Percentiles rank a stretch among this genome's conserved stretches.
Conservation (phyloP, 441 rosid genomes). For the Mallotus japonicus region DNA sequence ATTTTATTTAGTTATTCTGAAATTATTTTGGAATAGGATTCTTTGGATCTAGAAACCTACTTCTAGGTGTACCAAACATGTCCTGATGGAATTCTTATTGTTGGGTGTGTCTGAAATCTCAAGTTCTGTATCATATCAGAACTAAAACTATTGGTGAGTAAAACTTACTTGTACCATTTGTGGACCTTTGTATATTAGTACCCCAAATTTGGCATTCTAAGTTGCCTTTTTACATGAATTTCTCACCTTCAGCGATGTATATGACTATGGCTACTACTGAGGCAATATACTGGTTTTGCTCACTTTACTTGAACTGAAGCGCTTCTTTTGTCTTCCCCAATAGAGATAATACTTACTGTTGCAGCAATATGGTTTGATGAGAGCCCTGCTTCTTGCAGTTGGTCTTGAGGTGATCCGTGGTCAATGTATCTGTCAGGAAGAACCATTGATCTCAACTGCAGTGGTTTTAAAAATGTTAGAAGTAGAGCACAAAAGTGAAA, state of each 20-base stretch:
- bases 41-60: too few relatives aligned
- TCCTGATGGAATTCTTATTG: too few relatives aligned
- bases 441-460: conserved; percentile 68
- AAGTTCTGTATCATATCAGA: too few relatives aligned
- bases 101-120: too few relatives aligned
- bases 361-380: conserved; percentile 58
- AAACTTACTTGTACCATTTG: too few relatives aligned
- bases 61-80: too few relatives aligned
- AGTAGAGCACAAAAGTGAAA: neutral
- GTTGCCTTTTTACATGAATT: neutral
- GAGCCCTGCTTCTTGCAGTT: conserved; percentile 61
- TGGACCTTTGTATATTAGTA: neutral
- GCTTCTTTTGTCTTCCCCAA: conserved; percentile 61
- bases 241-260: neutral
- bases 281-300: conserved; percentile 15
- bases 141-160: too few relatives aligned
- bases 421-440: conserved; percentile 76
- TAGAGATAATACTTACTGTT: conserved; percentile 56
- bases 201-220: neutral
- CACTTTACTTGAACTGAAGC: conserved; percentile 42
- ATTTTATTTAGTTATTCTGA: too few relatives aligned
- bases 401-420: conserved; percentile 60
- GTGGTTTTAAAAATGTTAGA: conserved; percentile 16
- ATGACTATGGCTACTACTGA: neutral
- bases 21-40: too few relatives aligned